Base-by-base conservation (phyloP, 192 early-diverging fungal species). In the Podila horticola region DNA sequence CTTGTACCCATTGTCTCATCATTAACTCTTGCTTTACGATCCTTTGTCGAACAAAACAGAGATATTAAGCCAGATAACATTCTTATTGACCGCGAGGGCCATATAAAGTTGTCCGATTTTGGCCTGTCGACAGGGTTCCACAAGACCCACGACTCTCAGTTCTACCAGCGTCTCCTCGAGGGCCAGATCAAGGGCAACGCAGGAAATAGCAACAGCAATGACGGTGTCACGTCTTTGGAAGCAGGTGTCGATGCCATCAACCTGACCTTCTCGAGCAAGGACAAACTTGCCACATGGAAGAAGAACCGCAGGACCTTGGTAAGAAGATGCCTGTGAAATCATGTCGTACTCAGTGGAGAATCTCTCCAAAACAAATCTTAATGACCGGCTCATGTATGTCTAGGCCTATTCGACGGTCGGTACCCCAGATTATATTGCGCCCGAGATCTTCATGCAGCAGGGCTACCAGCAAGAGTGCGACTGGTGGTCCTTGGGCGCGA, bases 41-140 rank as follows among this genome's bases (percentile, higher is more conserved):
- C 9, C n/a, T 10, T 58, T n/a, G 17, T 10, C 36, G 57, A 4
- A 36, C 3, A 12, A 3, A 59, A 49, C 67, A 90, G 93, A 74
- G 92, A 95, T 59, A 93, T 95, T 79, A 95, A 95, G 84, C 93
- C 93, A 10, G 92, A 94, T 73, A 96, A 95, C 75, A 94, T 96
- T 58, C 85, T 99, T 55, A 97, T 99, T 70, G 98, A 98, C 85
- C 93, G 94, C 69, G 94, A 96, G 79, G 98, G 98, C n/a, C 98
- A 99, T 79, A 91, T 99, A 58, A 99, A 99, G 86, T 86, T 99
- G 12, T 97, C 97, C 12, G 98, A 99, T 84, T 99, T 99, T 90
- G 98, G 98, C n/a, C 90, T 99, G 15, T 97, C 97, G 7, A 99
- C 98, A 4, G 98, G 98, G 0, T 99, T 99, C 86, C 97, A 99